Evolutionary conservation across 2,329 filamentous ascomycete genomes (phyloP).

Genomic region (Graphiopsis chlorocephala): DNA sequence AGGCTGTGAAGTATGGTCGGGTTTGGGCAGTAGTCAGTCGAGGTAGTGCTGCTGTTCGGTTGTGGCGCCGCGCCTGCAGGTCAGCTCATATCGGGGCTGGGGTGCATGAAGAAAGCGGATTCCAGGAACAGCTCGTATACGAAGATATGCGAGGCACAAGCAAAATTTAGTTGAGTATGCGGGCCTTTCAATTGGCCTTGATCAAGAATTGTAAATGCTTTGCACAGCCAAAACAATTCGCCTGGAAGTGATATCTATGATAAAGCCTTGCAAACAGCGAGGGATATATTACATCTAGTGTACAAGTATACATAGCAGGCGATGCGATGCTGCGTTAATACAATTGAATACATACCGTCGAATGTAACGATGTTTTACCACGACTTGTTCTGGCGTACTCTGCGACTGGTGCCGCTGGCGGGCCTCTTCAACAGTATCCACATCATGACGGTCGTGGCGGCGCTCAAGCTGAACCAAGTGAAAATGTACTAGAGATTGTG

Average conservation of each 20-base stretch:
- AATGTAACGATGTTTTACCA: background rate
- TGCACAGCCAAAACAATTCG: background rate
- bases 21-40: no score
- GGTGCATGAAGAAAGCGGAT: no score
- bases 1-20: no score
- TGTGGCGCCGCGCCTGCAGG: no score
- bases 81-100: no score
- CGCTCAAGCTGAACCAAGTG: slow-evolving; percentile 85
- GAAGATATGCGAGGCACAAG: no score
- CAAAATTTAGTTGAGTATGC: no score
- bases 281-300: background rate
- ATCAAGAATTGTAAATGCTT: no score
- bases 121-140: no score
- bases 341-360: background rate
- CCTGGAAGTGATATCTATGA: background rate
- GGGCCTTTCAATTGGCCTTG: no score
- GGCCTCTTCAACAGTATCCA: slow-evolving; percentile 93
- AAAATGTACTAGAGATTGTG: slow-evolving; percentile 68
- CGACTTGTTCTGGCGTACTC: slow-evolving; percentile 27
- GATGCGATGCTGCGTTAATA: background rate
- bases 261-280: background rate
- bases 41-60: no score
- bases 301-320: background rate
- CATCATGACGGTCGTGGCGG: slow-evolving; percentile 88
- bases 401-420: slow-evolving; percentile 39